A percentile compares a stretch with the other conserved stretches of the same genome.
phyloP scores from a whole-genome alignment of 495 filamentous ascomycete species.

The Tuber aestivum region DNA sequence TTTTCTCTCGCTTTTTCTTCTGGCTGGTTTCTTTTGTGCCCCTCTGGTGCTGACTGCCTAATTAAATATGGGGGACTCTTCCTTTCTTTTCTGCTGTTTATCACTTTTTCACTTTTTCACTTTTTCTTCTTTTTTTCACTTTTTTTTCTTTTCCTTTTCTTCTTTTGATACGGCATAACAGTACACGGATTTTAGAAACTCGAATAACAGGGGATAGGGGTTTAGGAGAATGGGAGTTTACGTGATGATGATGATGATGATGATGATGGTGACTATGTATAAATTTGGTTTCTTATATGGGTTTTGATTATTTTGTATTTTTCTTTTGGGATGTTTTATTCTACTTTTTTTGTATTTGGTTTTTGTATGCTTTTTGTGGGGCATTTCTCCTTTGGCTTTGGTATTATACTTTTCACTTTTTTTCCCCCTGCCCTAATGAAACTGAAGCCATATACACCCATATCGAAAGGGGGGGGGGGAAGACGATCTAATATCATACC shows the following conservation, averaged over 20 bases:
- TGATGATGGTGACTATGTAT: not conserved
- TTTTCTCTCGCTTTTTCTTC: not conserved
- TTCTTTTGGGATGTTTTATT: slow-evolving; percentile 1
- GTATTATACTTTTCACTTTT: not conserved
- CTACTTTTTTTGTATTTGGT: not conserved
- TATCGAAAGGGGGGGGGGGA: not conserved
- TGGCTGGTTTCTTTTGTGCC: not conserved
- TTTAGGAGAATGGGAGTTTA: slow-evolving; percentile 2
- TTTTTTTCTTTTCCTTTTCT: not conserved
- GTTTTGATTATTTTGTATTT: not conserved
- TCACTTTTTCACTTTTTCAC: not conserved
- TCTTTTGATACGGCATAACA: not conserved
- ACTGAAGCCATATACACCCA: not conserved
- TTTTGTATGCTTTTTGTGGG: not conserved
- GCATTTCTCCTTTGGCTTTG: not conserved
- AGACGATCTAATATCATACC: not conserved
- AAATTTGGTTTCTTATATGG: not conserved
- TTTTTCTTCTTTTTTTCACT: not conserved
- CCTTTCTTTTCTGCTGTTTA: not conserved
- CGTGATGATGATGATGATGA: not conserved
- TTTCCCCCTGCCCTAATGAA: not conserved
- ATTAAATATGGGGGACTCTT: not conserved
- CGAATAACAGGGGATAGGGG: not conserved
- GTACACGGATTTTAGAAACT: not conserved
- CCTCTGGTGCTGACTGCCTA: not conserved